phyloP scores from a whole-genome alignment of 2,329 filamentous ascomycete species.

The Nemania abortiva region DNA sequence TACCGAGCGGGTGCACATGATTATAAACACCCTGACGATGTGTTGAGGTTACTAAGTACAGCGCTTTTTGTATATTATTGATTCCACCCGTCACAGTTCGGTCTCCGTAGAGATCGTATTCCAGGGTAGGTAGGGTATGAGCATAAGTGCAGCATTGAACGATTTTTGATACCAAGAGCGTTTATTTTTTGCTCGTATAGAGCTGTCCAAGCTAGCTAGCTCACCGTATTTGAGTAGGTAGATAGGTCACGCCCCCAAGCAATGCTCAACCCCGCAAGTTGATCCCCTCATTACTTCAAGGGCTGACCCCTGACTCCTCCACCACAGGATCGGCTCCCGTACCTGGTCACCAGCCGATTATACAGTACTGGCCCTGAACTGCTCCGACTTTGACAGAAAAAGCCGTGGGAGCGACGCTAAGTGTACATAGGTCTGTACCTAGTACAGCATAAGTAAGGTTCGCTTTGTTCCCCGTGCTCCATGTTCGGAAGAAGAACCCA shows the following conservation, averaged over 20 bases:
- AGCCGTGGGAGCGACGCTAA: slow-evolving; percentile 16
- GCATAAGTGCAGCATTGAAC: neutral
- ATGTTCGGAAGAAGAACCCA: slow-evolving; percentile 28
- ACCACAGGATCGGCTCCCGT: slow-evolving; percentile 23
- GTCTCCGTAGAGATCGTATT: neutral
- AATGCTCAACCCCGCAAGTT: slow-evolving; percentile 37
- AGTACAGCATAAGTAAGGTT: slow-evolving; percentile 10
- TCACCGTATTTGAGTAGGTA: neutral
- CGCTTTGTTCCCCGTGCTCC: slow-evolving; percentile 18
- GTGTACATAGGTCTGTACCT: neutral
- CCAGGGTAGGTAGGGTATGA: neutral
- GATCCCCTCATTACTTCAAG: slow-evolving; percentile 29
- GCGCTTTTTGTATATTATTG: slow-evolving; percentile 8
- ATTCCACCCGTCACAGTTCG: neutral
- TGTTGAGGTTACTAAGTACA: slow-evolving; percentile 16
- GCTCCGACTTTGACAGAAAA: slow-evolving; percentile 10
- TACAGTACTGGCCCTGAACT: slow-evolving; percentile 18
- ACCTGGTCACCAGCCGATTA: slow-evolving; percentile 14
- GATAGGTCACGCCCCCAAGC: slow-evolving; percentile 9
- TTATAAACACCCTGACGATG: neutral
- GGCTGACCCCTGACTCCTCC: slow-evolving; percentile 34
- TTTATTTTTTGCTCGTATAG: neutral
- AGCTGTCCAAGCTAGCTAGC: neutral
- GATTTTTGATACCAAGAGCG: neutral
- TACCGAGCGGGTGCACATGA: neutral